Evolutionary conservation across 805 yeast species (phyloP).

Genomic region (Metschnikowia reukaufii): DNA sequence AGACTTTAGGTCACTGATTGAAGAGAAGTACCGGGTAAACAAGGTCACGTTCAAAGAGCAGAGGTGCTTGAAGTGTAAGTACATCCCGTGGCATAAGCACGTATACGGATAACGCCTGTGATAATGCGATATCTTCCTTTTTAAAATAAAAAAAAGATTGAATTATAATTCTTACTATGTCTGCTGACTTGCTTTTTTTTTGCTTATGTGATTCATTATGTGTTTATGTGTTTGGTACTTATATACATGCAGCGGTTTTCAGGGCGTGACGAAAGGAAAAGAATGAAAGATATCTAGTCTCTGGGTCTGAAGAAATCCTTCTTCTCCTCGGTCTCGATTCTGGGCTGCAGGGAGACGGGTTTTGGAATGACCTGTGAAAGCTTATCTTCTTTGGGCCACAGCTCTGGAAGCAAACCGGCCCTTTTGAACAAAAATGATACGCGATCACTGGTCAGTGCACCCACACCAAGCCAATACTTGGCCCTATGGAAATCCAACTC

Average conservation of each 20-base stretch:
- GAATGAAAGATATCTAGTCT: conserved; percentile 11
- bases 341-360: conserved; percentile 28
- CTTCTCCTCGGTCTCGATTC: conserved; percentile 33
- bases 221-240: conserved; percentile 8
- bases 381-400: conserved; percentile 55
- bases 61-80: conserved; percentile 18
- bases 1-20: conserved; percentile 13
- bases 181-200: not conserved
- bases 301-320: conserved; percentile 36
- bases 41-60: conserved; percentile 14
- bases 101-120: conserved; percentile 3
- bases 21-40: conserved; percentile 10
- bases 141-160: not conserved
- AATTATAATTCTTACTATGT: not conserved
- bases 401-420: conserved; percentile 65
- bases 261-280: not conserved
- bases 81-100: conserved; percentile 19
- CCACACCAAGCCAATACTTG: conserved; percentile 96
- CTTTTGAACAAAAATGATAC: conserved; percentile 75
- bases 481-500: conserved; percentile 84
- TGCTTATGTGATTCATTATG: conserved; percentile 1
- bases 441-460: conserved; percentile 89
- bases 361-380: conserved; percentile 29
- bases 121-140: too few species aligned
- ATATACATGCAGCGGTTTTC: conserved; percentile 5